phyloP scores from a whole-genome alignment of 192 early-diverging fungal genomes.

The Nowakowskiella sp. region DNA sequence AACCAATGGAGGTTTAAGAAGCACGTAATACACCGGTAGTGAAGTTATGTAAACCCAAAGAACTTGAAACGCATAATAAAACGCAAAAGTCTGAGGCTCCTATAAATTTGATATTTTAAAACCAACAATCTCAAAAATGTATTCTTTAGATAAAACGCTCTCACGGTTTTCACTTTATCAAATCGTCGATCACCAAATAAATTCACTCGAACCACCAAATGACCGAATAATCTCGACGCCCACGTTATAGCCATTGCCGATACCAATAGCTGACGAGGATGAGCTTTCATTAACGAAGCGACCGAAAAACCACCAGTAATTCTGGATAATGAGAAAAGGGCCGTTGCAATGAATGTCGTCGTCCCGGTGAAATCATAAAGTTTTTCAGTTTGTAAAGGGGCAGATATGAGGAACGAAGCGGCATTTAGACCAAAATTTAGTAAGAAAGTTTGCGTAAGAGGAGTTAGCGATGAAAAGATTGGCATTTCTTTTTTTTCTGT shows the following conservation, averaged over 20 bases:
- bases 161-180: slow-evolving; percentile 28
- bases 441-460: too few species aligned
- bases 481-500: too few species aligned
- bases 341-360: slow-evolving; percentile 8
- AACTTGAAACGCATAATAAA: background rate
- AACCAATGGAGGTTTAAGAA: slow-evolving; percentile 1
- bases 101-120: too few species aligned
- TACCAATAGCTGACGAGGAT: slow-evolving; percentile 15
- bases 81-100: background rate
- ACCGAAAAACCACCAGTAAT: slow-evolving; percentile 2
- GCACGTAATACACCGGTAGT: slow-evolving; percentile 18
- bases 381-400: slow-evolving; percentile 15
- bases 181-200: slow-evolving; percentile 25
- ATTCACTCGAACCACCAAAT: slow-evolving; percentile 18
- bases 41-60: slow-evolving; percentile 22
- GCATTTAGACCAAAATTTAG: too few species aligned
- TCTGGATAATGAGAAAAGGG: background rate
- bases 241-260: slow-evolving; percentile 12
- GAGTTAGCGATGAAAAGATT: too few species aligned
- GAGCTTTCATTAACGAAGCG: slow-evolving; percentile 3
- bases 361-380: slow-evolving; percentile 22
- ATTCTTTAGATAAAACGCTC: too few species aligned
- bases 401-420: too few species aligned
- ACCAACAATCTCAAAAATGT: too few species aligned
- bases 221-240: slow-evolving; percentile 16